A percentile compares a stretch with the other conserved stretches of the same genome.
These are phyloP conservation scores for Diplodia intermedia DNA, from an alignment of 2,329 filamentous ascomycete species.

Conservation along the genomic window DNA sequence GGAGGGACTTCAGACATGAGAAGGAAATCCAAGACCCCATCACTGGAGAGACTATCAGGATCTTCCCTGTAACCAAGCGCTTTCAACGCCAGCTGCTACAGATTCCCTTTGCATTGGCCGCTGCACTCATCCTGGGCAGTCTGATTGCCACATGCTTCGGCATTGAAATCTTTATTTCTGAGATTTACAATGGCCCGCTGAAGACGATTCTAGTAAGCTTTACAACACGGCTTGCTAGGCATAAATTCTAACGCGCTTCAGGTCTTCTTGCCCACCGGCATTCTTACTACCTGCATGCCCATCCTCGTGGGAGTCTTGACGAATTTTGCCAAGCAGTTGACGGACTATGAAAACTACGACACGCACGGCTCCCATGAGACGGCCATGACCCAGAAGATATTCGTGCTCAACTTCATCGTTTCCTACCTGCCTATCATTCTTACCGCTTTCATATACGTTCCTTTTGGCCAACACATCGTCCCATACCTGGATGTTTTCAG, in stretches of 20 bases:
- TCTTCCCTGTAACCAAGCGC: conserved; percentile 79
- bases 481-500: conserved; percentile 87
- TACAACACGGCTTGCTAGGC: too few relatives aligned
- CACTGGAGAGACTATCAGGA: conserved; percentile 77
- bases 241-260: conserved; percentile 44
- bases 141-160: conserved; percentile 88
- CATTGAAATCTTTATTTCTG: conserved; percentile 93
- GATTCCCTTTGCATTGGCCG: conserved; percentile 81
- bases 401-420: conserved; percentile 95
- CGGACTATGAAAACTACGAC: conserved; percentile 88
- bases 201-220: conserved; percentile 78
- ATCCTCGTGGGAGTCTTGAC: conserved; percentile 79
- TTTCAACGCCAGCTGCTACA: conserved; percentile 79
- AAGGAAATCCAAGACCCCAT: conserved; percentile 77
- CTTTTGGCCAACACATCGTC: conserved; percentile 82
- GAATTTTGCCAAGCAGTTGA: conserved; percentile 76
- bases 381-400: conserved; percentile 88
- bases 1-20: conserved; percentile 80
- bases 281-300: conserved; percentile 83
- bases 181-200: conserved; percentile 88
- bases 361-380: conserved; percentile 83
- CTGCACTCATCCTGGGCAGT: conserved; percentile 74
- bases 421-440: conserved; percentile 92
- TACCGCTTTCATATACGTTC: conserved; percentile 92
- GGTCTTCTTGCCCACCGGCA: conserved; percentile 86